Base-by-base conservation (phyloP, 495 filamentous ascomycete genomes). In the Niebla homalea region DNA sequence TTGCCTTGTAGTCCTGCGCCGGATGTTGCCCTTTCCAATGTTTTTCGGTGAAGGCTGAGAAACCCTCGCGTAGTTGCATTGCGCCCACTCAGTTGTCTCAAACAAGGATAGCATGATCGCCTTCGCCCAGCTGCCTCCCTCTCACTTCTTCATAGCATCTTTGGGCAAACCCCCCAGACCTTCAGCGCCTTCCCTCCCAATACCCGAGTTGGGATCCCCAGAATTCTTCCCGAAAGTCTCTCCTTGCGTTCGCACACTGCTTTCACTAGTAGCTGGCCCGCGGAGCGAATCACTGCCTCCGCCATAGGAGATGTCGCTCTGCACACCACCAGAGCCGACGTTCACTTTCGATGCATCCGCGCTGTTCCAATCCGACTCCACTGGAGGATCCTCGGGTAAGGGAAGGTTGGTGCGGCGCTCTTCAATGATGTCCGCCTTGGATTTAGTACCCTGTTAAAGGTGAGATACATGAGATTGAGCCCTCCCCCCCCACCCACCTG, bases 301-400 rank as follows among this genome's bases (percentile, higher is more conserved):
- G n/a, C 74, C 75, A 35, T 62, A 58, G 8, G 78, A 77, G 46
- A 81, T 63, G 41, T 79, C 76, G 29, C 60, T 67, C 47, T 69
- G 56, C 0, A 74, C 35, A 36, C 75, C 65, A 20, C 83, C 83
- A 26, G 76, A 77, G 45, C 80, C 78, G 38, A 86, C 79, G 57
- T 83, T 81, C 59, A 84, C 77, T 20, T 68, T 83, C 50, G 77
- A 69, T 39, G 70, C 70, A 50, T 89, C 85, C 46, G 72, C 68
- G 6, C 82, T 83, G 60, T 87, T 79, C 77, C 78, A 89, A 66
- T 85, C 86, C n/a, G 83, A 83, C 18, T 77, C 64, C 14, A 68
- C 65, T 0, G 86, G 85, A 4, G 86, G 85, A 36, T 89, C 67
- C 2, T 90, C 83, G 12, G 87, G 87, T 41, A 90, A 74, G 26